Conservation (phyloP, 2,329 filamentous ascomycete species). For the Tricladium varicosporioides region DNA sequence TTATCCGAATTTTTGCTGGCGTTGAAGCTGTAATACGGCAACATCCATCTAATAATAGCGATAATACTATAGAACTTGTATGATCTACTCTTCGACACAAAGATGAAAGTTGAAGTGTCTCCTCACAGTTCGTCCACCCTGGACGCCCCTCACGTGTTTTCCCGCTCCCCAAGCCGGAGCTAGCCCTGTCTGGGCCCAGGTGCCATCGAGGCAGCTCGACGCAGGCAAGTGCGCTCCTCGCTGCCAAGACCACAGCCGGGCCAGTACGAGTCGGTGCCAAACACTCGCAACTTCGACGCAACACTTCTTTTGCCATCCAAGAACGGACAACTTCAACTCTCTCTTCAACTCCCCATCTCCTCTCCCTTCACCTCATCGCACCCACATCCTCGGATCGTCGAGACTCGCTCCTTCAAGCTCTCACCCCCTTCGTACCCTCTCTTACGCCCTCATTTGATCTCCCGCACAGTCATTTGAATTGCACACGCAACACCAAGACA, state of each 20-base stretch:
- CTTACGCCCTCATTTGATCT: constrained; percentile 32
- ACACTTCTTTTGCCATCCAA: neutral
- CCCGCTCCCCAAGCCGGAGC: no score
- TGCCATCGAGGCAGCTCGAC: no score
- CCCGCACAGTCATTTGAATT: constrained; percentile 29
- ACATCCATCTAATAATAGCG: no score
- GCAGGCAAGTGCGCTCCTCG: no score
- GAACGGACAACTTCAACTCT: neutral
- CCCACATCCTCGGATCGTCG: constrained; percentile 36
- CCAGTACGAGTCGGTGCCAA: neutral
- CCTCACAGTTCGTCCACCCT: no score
- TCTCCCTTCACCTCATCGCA: constrained; percentile 21
- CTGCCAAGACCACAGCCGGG: neutral
- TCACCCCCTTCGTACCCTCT: constrained; percentile 28
- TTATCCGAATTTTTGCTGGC: no score
- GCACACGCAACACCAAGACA: constrained; percentile 23
- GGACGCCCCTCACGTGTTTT: no score
- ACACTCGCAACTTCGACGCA: neutral
- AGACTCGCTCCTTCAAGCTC: constrained; percentile 33
- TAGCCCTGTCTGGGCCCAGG: no score
- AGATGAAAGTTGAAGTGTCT: no score
- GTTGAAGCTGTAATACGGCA: no score
- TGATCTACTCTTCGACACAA: no score
- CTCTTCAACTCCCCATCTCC: neutral
- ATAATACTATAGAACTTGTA: no score